phyloP scores from a whole-genome alignment of 805 yeast species.

The Teunomyces tritomae region DNA sequence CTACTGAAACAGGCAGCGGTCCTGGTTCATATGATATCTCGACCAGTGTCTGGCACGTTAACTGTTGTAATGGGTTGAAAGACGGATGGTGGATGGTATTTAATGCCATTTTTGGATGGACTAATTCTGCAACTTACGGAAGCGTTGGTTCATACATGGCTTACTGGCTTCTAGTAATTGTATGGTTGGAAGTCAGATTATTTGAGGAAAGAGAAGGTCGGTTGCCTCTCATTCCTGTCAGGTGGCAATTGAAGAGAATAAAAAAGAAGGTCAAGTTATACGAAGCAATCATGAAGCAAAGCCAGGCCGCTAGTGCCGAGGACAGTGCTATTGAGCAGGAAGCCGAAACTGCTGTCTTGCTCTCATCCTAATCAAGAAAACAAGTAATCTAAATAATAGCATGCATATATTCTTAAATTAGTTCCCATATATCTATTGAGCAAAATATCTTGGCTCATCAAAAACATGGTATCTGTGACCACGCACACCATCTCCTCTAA shows the following conservation, averaged over 20 bases:
- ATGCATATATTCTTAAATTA: not conserved
- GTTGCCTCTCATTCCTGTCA: slow-evolving; percentile 36
- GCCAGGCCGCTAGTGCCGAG: not conserved
- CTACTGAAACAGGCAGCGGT: slow-evolving; percentile 44
- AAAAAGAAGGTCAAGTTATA: slow-evolving; percentile 21
- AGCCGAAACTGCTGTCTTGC: slow-evolving; percentile 7
- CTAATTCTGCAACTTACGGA: slow-evolving; percentile 45
- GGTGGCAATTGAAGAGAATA: slow-evolving; percentile 39
- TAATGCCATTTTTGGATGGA: slow-evolving; percentile 46
- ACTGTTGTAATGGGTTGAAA: slow-evolving; percentile 44
- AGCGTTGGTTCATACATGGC: slow-evolving; percentile 35
- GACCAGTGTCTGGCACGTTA: slow-evolving; percentile 44
- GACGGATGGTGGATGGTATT: slow-evolving; percentile 49
- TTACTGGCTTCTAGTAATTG: slow-evolving; percentile 37
- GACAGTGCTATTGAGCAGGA: slow-evolving; percentile 1
- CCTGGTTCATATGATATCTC: slow-evolving; percentile 45
- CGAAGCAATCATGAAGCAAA: slow-evolving; percentile 10
- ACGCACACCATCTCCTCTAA: slow-evolving; percentile 88
- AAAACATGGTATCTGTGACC: slow-evolving; percentile 94
- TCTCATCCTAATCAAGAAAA: slow-evolving; percentile 3
- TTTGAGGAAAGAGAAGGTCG: slow-evolving; percentile 38
- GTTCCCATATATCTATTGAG: slow-evolving; percentile 15
- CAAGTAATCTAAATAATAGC: not conserved
- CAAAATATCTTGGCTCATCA: slow-evolving; percentile 86
- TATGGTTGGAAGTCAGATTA: slow-evolving; percentile 28